These are phyloP conservation scores for Rhazya stricta DNA, from an alignment of 257 asterid species.

Conservation along the genomic window DNA sequence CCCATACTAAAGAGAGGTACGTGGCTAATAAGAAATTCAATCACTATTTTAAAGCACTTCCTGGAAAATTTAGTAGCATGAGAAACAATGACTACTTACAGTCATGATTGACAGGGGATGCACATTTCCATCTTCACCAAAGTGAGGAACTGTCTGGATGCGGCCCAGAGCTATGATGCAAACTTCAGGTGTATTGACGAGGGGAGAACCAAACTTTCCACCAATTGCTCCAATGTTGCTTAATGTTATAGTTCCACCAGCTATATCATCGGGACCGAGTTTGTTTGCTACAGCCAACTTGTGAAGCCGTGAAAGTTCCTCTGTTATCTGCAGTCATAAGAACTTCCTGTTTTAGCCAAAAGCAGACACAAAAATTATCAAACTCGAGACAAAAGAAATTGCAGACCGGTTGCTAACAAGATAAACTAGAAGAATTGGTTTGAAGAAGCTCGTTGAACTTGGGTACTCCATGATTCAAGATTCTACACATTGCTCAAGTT, in stretches of 20 bases:
- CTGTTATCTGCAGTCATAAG: constrained; percentile 51
- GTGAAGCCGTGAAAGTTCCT: constrained; percentile 64
- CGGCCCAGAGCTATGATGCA: constrained; percentile 90
- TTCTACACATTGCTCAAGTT: not conserved
- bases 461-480: not conserved
- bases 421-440: not conserved
- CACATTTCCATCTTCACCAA: constrained; percentile 51
- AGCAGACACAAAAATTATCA: not conserved
- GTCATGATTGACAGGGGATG: constrained; percentile 73
- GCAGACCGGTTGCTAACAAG: not conserved
- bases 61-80: not conserved
- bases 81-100: constrained; percentile 34
- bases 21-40: not conserved
- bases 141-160: constrained; percentile 68
- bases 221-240: constrained; percentile 97
- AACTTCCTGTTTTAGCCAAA: not conserved
- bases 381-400: not conserved
- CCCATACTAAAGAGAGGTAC: not conserved
- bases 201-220: constrained; percentile 92
- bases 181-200: constrained; percentile 78
- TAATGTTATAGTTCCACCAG: constrained; percentile 79
- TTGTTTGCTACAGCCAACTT: constrained; percentile 69
- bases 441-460: not conserved
- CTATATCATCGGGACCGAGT: constrained; percentile 72
- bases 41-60: not conserved